A percentile compares a stretch with the other conserved stretches of the same genome.
phyloP scores from a whole-genome alignment of 2,329 filamentous ascomycete genomes.

The Erysiphe neolycopersici region DNA sequence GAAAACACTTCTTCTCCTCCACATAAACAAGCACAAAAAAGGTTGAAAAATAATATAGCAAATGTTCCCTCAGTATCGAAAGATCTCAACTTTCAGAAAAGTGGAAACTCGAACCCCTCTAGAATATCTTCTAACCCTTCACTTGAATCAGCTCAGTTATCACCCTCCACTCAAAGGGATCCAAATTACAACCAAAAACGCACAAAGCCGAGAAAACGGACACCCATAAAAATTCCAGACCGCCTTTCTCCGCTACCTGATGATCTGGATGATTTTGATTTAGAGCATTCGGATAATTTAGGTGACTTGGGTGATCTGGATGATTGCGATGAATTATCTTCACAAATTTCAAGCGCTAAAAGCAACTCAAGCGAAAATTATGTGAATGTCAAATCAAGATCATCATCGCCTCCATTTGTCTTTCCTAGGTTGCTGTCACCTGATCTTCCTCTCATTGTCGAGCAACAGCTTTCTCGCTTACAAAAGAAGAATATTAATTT shows the following conservation, averaged over 20 bases:
- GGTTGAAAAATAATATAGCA: conserved; percentile 3
- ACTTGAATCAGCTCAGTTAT: conserved; percentile 2
- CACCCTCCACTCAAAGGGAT: conserved; percentile 4
- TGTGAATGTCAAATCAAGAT: background rate
- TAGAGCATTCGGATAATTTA: conserved; percentile 1
- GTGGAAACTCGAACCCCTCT: conserved; percentile 4
- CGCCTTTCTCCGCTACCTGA: conserved; percentile 9
- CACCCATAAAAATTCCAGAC: conserved; percentile 5
- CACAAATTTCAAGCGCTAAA: background rate
- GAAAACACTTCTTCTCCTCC: conserved; percentile 6
- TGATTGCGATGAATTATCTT: background rate
- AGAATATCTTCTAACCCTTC: conserved; percentile 3
- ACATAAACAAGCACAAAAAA: conserved; percentile 1
- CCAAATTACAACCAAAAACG: conserved; percentile 2
- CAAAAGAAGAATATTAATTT: conserved; percentile 3
- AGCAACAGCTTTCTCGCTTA: conserved; percentile 10
- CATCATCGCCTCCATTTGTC: conserved; percentile 5
- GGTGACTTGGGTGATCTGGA: background rate
- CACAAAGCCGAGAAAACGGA: conserved; percentile 3
- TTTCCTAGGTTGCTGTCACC: conserved; percentile 12
- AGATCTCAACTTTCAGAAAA: conserved; percentile 3
- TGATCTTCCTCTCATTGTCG: conserved; percentile 11
- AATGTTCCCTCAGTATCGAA: conserved; percentile 4
- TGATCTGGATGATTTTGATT: conserved; percentile 5
- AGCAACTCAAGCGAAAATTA: background rate